These are phyloP conservation scores for Davidsoniella neocaledoniae DNA, from an alignment of 2,329 filamentous ascomycete species.

Conservation along the genomic window DNA sequence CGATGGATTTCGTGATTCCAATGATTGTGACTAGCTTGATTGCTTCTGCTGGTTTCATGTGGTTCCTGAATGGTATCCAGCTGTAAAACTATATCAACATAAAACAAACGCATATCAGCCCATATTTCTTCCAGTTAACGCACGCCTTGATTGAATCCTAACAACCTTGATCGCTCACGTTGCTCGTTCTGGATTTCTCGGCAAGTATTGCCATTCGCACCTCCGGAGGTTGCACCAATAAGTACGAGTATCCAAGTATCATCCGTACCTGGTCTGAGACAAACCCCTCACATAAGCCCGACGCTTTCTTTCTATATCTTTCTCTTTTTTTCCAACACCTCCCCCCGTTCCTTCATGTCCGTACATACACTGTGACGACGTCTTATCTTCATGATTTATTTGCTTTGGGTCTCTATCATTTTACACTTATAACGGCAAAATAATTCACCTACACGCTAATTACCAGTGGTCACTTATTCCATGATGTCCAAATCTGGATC, in stretches of 20 bases:
- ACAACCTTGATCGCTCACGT: neutral
- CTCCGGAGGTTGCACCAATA: too few relatives aligned
- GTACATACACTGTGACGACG: neutral
- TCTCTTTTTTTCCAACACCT: neutral
- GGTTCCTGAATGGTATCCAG: conserved; percentile 40
- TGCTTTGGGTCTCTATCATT: neutral
- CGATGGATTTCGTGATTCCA: conserved; percentile 2
- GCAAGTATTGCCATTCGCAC: neutral
- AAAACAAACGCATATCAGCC: neutral
- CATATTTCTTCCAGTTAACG: neutral
- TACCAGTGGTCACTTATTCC: neutral
- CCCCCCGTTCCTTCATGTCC: neutral
- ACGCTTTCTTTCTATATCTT: too few relatives aligned
- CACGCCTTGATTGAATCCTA: neutral
- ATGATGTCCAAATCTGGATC: neutral
- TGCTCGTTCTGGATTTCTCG: neutral
- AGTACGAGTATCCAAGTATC: too few relatives aligned
- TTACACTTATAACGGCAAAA: too few relatives aligned
- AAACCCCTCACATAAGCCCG: too few relatives aligned
- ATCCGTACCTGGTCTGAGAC: too few relatives aligned
- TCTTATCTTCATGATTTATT: neutral
- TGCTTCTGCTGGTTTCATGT: conserved; percentile 44
- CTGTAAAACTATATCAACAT: conserved; percentile 15
- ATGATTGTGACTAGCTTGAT: conserved; percentile 28
- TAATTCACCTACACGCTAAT: too few relatives aligned